A percentile compares a stretch with the other conserved stretches of the same genome.
Conservation (phyloP, 768 basidiomycete species). For the Rhodotorula taiwanensis region DNA sequence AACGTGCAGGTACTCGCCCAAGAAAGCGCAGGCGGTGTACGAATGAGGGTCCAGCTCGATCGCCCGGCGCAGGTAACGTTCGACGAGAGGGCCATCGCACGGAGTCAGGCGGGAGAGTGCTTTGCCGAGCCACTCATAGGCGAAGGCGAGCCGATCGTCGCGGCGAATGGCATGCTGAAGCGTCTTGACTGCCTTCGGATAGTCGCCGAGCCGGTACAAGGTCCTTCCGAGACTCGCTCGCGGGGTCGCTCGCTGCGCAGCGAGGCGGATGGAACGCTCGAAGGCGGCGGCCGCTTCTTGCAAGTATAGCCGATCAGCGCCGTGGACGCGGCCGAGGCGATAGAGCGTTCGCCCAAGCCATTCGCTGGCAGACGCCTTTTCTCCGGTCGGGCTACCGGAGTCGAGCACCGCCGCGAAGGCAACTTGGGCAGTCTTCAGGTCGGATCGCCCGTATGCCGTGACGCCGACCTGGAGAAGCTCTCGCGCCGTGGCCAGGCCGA, state of each 20-base stretch:
- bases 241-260: conserved; percentile 2
- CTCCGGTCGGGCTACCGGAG: background rate
- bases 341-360: conserved; percentile 18
- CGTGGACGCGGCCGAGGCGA: conserved; percentile 8
- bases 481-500: too few species aligned
- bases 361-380: conserved; percentile 19
- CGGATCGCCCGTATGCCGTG: too few species aligned
- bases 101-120: background rate
- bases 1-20: conserved; percentile 25
- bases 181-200: background rate
- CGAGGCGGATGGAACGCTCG: conserved; percentile 19
- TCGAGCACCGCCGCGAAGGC: background rate
- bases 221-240: conserved; percentile 15
- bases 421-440: too few species aligned
- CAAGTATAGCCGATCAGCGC: background rate
- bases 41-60: conserved; percentile 4
- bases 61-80: conserved; percentile 20
- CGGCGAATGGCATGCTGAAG: conserved; percentile 13
- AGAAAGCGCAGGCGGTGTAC: conserved; percentile 18
- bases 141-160: conserved; percentile 12
- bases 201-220: conserved; percentile 11
- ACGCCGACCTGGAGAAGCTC: too few species aligned
- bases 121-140: conserved; percentile 32
- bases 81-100: background rate
- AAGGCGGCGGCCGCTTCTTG: background rate